Conservation (phyloP, 371 early-diverging fungal genomes). For the Mortierella sp. region DNA sequence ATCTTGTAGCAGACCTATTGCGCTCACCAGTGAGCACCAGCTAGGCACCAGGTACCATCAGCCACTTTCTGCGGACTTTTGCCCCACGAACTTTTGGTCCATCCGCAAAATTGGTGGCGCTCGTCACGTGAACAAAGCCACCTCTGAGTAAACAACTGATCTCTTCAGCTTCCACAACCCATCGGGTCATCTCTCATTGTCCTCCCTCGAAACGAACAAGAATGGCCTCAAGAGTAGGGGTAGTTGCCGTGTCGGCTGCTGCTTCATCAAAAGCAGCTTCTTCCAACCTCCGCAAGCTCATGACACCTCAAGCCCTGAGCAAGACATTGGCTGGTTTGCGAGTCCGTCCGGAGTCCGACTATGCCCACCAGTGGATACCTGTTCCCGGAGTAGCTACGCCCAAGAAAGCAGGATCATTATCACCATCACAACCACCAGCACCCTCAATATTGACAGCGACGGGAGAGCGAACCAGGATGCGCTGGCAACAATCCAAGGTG, state of each 20-base stretch:
- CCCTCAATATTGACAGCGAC: conserved; percentile 42
- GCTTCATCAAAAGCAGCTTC: conserved; percentile 31
- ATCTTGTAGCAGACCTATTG: conserved; percentile 84
- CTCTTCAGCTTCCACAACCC: too few relatives aligned
- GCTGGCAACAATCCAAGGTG: conserved; percentile 50
- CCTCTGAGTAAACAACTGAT: too few relatives aligned
- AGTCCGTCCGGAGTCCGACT: conserved; percentile 41
- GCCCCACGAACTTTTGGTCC: too few relatives aligned
- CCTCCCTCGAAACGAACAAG: too few relatives aligned
- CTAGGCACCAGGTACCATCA: too few relatives aligned
- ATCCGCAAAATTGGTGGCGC: too few relatives aligned
- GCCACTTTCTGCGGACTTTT: too few relatives aligned
- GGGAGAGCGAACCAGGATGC: conserved; percentile 49
- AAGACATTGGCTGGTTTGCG: conserved; percentile 41
- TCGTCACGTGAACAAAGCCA: too few relatives aligned
- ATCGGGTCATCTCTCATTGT: too few relatives aligned
- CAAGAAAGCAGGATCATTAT: conserved; percentile 12
- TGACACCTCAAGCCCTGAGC: conserved; percentile 42
- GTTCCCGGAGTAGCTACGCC: conserved; percentile 46
- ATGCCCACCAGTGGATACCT: conserved; percentile 45
- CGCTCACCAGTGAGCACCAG: too few relatives aligned
- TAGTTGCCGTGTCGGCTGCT: conserved; percentile 34
- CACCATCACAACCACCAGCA: conserved; percentile 27
- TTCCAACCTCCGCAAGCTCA: conserved; percentile 35
- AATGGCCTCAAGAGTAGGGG: conserved; percentile 49